A percentile compares a stretch with the other conserved stretches of the same genome.
Conservation (phyloP, 192 early-diverging fungal genomes). For the Coemansia interrupta region DNA sequence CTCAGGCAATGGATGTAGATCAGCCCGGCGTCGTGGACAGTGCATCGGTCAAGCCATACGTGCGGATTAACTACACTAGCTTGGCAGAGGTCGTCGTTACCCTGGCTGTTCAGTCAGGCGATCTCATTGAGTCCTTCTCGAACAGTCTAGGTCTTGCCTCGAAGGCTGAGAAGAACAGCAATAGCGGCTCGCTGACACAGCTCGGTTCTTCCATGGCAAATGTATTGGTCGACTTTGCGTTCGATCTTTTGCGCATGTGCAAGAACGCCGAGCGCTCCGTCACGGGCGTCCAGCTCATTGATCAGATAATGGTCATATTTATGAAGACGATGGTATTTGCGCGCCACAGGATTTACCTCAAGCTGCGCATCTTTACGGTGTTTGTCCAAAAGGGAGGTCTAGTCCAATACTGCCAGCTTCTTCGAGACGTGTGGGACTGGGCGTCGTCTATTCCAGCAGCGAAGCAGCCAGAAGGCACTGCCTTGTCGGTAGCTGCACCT, state of each 20-base stretch:
- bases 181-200: constrained; percentile 4
- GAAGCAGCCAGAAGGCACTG: constrained; percentile 5
- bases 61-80: constrained; percentile 28
- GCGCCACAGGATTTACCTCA: constrained; percentile 45
- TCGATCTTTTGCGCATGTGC: constrained; percentile 22
- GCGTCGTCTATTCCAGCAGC: constrained; percentile 19
- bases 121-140: constrained; percentile 50
- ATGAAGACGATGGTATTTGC: constrained; percentile 50
- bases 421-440: constrained; percentile 48
- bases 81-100: constrained; percentile 38
- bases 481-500: neutral
- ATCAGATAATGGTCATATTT: constrained; percentile 39
- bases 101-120: constrained; percentile 34
- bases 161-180: constrained; percentile 8
- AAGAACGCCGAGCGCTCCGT: constrained; percentile 15
- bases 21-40: neutral
- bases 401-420: constrained; percentile 33
- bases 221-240: constrained; percentile 25
- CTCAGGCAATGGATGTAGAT: constrained; percentile 44
- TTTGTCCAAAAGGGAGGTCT: constrained; percentile 36
- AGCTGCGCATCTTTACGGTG: constrained; percentile 39
- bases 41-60: constrained; percentile 18
- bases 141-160: constrained; percentile 37
- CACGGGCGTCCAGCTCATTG: constrained; percentile 33
- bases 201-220: constrained; percentile 15